These are phyloP conservation scores for baker's yeast (Saccharomyces cerevisiae) DNA, from an alignment of 805 yeast species.

Conservation along the genomic window DNA sequence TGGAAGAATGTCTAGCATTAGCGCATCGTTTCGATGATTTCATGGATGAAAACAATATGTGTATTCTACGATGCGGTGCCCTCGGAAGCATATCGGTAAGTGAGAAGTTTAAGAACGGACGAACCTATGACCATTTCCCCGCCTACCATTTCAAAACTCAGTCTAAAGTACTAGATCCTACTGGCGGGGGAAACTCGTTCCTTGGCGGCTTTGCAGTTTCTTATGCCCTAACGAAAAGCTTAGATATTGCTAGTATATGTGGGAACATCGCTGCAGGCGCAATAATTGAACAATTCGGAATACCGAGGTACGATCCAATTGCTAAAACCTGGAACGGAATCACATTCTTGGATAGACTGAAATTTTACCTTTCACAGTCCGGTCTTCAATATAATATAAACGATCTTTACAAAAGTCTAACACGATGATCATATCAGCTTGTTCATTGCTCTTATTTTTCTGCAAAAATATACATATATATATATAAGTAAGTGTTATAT, in stretches of 20 bases:
- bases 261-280: conserved; percentile 77
- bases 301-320: conserved; percentile 39
- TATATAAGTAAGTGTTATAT: background rate
- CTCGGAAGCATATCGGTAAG: conserved; percentile 53
- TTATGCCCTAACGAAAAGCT: conserved; percentile 40
- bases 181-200: conserved; percentile 92
- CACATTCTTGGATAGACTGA: conserved; percentile 38
- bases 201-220: conserved; percentile 73
- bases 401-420: conserved; percentile 4
- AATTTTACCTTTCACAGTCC: conserved; percentile 26
- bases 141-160: conserved; percentile 54
- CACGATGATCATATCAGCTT: background rate
- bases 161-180: conserved; percentile 66
- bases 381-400: conserved; percentile 5
- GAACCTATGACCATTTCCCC: conserved; percentile 42
- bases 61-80: conserved; percentile 67
- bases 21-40: conserved; percentile 36
- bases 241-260: conserved; percentile 48
- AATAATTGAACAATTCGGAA: conserved; percentile 73
- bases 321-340: conserved; percentile 55
- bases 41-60: conserved; percentile 31
- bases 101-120: background rate
- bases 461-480: background rate
- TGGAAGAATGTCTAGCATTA: conserved; percentile 35
- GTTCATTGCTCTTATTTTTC: background rate